Conservation (phyloP, 176 grass and related monocot species). For the Musa acuminata region DNA sequence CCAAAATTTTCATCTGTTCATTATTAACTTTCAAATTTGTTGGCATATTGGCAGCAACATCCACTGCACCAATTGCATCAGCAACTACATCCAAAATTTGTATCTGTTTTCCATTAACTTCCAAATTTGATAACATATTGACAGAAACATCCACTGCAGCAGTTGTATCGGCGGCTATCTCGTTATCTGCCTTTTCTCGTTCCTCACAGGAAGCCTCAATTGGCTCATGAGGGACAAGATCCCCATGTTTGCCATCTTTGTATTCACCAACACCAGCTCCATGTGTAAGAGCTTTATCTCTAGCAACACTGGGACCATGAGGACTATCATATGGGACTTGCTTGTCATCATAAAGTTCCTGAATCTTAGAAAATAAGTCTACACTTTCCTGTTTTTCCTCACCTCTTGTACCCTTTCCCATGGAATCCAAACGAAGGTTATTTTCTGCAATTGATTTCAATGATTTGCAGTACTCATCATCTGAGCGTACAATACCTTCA, state of each 20-base stretch:
- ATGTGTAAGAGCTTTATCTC: too few relatives aligned
- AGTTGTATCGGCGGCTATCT: background rate
- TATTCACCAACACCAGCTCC: background rate
- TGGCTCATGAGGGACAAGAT: background rate
- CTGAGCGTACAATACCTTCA: background rate
- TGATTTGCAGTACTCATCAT: background rate
- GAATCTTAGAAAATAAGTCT: background rate
- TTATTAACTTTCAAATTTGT: too few relatives aligned
- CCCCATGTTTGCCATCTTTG: background rate
- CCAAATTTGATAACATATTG: background rate
- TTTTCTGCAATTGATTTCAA: background rate
- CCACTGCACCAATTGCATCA: too few relatives aligned
- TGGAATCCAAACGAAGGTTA: background rate
- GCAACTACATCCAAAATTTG: background rate
- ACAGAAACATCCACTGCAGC: background rate
- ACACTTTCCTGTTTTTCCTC: background rate
- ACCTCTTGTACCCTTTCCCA: background rate
- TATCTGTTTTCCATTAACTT: background rate
- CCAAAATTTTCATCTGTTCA: background rate
- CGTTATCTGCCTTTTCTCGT: background rate
- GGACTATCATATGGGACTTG: too few relatives aligned
- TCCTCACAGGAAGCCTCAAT: background rate
- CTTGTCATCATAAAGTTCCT: too few relatives aligned
- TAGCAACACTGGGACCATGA: too few relatives aligned
- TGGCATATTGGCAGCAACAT: too few relatives aligned